phyloP scores from a whole-genome alignment of 495 filamentous ascomycete species.

The Penicillium steckii region DNA sequence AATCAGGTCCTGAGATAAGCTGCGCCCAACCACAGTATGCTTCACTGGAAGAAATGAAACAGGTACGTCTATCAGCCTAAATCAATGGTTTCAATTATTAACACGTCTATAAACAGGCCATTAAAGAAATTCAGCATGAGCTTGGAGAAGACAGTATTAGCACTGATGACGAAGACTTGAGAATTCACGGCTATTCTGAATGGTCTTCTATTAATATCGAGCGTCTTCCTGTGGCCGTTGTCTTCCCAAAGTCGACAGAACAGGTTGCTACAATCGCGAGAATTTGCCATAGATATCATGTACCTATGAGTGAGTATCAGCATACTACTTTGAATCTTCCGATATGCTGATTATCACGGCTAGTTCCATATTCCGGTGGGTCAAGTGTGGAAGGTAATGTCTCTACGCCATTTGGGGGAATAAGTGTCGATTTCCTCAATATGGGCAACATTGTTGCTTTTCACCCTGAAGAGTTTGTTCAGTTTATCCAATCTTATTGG shows the following conservation, averaged over 20 bases:
- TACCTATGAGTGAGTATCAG: conserved; percentile 65
- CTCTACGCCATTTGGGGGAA: conserved; percentile 77
- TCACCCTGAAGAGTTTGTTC: conserved; percentile 68
- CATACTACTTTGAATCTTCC: too few species aligned
- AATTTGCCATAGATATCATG: conserved; percentile 75
- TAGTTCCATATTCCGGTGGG: conserved; percentile 79
- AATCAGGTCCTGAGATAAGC: too few species aligned
- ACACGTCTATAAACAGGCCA: too few species aligned
- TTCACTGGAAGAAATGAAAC: background rate
- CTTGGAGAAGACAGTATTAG: conserved; percentile 14
- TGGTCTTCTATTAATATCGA: conserved; percentile 85
- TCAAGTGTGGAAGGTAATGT: conserved; percentile 89
- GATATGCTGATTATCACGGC: background rate
- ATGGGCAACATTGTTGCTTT: conserved; percentile 82
- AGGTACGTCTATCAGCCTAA: background rate
- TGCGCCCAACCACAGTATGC: too few species aligned
- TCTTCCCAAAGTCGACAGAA: conserved; percentile 73
- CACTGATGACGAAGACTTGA: conserved; percentile 74
- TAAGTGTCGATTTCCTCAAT: conserved; percentile 85
- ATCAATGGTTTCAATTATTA: too few species aligned
- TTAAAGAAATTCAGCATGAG: conserved; percentile 2
- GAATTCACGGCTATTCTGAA: conserved; percentile 81
- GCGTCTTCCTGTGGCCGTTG: conserved; percentile 73
- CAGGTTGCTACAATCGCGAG: conserved; percentile 79
- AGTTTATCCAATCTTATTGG: background rate